phyloP scores from a whole-genome alignment of 805 yeast species.

The Metschnikowia hibisci region DNA sequence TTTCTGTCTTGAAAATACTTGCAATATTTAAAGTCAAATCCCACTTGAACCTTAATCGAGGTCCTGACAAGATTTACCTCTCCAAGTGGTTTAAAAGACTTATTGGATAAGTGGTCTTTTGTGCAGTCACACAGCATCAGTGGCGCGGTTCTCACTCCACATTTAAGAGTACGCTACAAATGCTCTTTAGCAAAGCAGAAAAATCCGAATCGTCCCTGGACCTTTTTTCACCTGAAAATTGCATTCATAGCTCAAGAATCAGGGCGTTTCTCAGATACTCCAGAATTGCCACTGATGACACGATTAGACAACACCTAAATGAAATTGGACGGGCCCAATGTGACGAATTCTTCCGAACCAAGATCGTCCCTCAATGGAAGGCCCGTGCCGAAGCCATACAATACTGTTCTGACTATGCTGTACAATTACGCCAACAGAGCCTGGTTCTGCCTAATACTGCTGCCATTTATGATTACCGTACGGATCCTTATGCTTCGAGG shows the following conservation, averaged over 20 bases:
- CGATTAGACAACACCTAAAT: constrained; percentile 36
- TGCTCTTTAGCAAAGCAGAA: constrained; percentile 1
- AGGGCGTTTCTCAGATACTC: constrained; percentile 38
- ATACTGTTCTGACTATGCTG: constrained; percentile 30
- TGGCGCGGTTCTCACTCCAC: not conserved
- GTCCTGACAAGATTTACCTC: too few species aligned
- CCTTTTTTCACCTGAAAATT: constrained; percentile 29
- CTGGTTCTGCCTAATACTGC: not conserved
- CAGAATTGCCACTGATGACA: constrained; percentile 39
- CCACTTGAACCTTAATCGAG: too few species aligned
- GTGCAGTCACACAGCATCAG: not conserved
- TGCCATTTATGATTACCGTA: constrained; percentile 27
- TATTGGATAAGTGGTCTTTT: too few species aligned
- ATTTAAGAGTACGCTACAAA: not conserved
- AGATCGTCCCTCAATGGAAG: constrained; percentile 36
- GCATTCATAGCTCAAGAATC: constrained; percentile 31
- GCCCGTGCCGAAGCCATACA: constrained; percentile 27
- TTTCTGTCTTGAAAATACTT: too few species aligned
- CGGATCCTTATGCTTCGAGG: constrained; percentile 38
- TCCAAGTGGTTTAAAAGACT: too few species aligned
- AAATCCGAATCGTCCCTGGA: constrained; percentile 1
- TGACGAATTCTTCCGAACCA: constrained; percentile 24
- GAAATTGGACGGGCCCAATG: constrained; percentile 24
- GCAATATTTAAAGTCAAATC: too few species aligned
- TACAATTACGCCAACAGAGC: constrained; percentile 19